phyloP scores from a whole-genome alignment of 2,329 filamentous ascomycete species.

The Sphaerulina musiva region DNA sequence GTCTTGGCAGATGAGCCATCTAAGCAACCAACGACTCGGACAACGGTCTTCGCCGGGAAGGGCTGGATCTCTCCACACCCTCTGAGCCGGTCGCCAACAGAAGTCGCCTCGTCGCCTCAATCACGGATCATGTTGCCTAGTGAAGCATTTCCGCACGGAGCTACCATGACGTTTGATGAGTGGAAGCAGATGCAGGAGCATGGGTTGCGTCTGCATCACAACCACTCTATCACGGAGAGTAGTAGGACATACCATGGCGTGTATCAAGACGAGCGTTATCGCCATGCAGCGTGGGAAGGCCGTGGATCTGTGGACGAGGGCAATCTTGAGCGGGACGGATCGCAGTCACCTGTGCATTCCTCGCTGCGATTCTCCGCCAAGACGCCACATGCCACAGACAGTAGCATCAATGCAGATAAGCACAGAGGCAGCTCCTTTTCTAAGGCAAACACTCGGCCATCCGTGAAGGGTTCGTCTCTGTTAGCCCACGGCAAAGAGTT shows the following conservation, averaged over 20 bases:
- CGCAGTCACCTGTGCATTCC: background rate
- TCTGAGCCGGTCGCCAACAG: conserved; percentile 22
- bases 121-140: conserved; percentile 22
- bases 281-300: conserved; percentile 15
- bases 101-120: conserved; percentile 20
- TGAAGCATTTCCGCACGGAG: conserved; percentile 14
- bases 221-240: conserved; percentile 22
- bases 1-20: background rate
- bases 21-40: background rate
- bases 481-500: background rate
- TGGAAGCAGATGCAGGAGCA: conserved; percentile 25
- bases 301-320: background rate
- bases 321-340: background rate
- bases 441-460: too few species aligned
- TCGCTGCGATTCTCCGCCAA: background rate
- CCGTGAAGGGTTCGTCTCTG: too few species aligned
- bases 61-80: conserved; percentile 34
- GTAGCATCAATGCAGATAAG: too few species aligned
- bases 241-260: conserved; percentile 11
- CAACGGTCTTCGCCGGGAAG: conserved; percentile 28
- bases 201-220: conserved; percentile 16
- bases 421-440: too few species aligned
- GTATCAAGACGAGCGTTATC: conserved; percentile 15
- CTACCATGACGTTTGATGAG: conserved; percentile 27
- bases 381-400: too few species aligned